Percentiles rank a stretch among this genome's conserved stretches.
Evolutionary conservation across 352 stramenopile species (phyloP).

Genomic region (Pseudoperonospora humuli): DNA sequence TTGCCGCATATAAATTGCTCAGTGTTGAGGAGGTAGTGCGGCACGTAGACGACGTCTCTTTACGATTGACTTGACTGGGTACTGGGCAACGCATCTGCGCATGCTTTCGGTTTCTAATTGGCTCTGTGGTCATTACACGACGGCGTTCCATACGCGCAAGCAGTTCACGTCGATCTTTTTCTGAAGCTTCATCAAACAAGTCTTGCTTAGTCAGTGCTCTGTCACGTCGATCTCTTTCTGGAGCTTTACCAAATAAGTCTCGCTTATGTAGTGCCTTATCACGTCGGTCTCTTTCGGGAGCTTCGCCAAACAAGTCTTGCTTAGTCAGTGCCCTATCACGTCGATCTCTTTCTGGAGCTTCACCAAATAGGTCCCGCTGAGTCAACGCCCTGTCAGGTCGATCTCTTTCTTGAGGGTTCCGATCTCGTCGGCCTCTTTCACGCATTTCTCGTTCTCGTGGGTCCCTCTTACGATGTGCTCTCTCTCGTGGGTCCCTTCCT

Average conservation of each 20-base stretch:
- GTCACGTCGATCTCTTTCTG: slow-evolving; percentile 17
- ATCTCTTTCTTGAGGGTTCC: slow-evolving; percentile 11
- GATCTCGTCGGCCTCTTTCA: background rate
- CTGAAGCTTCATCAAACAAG: slow-evolving; percentile 8
- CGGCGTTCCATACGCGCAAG: too few species aligned
- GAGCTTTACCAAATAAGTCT: slow-evolving; percentile 12
- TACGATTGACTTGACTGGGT: slow-evolving; percentile 7
- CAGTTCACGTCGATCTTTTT: too few species aligned
- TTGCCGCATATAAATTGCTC: slow-evolving; percentile 22
- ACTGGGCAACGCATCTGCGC: slow-evolving; percentile 13
- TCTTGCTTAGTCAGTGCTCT: slow-evolving; percentile 19
- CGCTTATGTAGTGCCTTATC: slow-evolving; percentile 15
- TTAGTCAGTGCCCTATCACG: slow-evolving; percentile 1
- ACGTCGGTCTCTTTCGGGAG: slow-evolving; percentile 12
- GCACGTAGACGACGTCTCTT: slow-evolving; percentile 24
- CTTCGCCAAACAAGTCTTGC: too few species aligned
- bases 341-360: slow-evolving; percentile 11
- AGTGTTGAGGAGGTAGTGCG: slow-evolving; percentile 27
- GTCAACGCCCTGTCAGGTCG: background rate
- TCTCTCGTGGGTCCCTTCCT: background rate
- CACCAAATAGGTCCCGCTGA: too few species aligned
- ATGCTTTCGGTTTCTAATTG: slow-evolving; percentile 8
- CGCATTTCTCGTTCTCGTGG: background rate
- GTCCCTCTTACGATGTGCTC: background rate
- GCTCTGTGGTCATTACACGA: slow-evolving; percentile 5